These are phyloP conservation scores for Blastocrithidia nonstop DNA, from an alignment of 208 protist genomes.

Conservation along the genomic window DNA sequence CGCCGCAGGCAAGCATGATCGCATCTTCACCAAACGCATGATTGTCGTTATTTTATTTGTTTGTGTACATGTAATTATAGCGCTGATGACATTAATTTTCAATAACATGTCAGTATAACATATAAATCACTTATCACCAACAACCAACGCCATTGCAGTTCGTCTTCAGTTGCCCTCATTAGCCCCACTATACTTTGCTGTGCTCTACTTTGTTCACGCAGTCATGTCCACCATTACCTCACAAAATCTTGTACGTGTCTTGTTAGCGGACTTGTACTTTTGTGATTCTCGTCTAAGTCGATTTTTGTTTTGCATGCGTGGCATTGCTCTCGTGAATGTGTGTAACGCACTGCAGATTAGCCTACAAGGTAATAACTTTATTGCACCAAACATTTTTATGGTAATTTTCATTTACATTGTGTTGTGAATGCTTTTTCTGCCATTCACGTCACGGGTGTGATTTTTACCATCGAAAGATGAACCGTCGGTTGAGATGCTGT, in stretches of 20 bases:
- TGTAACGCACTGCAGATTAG: constrained; percentile 59
- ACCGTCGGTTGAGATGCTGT: constrained; percentile 32
- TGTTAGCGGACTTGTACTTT: constrained; percentile 50
- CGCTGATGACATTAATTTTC: constrained; percentile 20
- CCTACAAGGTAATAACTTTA: constrained; percentile 49
- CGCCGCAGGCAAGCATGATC: constrained; percentile 14
- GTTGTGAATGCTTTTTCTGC: constrained; percentile 30
- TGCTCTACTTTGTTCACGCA: constrained; percentile 39
- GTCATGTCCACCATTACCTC: constrained; percentile 19
- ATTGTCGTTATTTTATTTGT: constrained; percentile 28
- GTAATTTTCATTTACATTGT: constrained; percentile 43
- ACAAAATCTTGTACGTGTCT: constrained; percentile 27
- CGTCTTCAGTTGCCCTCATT: constrained; percentile 37
- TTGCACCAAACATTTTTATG: constrained; percentile 22
- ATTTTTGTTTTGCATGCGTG: constrained; percentile 49
- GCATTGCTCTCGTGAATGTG: constrained; percentile 51
- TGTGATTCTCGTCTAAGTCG: constrained; percentile 33
- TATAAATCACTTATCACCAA: constrained; percentile 8
- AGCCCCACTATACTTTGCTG: constrained; percentile 27
- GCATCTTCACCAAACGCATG: constrained; percentile 35
- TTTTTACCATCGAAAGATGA: constrained; percentile 65
- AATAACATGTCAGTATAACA: constrained; percentile 12
- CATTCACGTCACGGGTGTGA: constrained; percentile 64
- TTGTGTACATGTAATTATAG: constrained; percentile 16
- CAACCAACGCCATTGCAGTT: constrained; percentile 7